Base-by-base conservation (phyloP, 768 basidiomycete genomes). In the Rhizopogon roseolus region DNA sequence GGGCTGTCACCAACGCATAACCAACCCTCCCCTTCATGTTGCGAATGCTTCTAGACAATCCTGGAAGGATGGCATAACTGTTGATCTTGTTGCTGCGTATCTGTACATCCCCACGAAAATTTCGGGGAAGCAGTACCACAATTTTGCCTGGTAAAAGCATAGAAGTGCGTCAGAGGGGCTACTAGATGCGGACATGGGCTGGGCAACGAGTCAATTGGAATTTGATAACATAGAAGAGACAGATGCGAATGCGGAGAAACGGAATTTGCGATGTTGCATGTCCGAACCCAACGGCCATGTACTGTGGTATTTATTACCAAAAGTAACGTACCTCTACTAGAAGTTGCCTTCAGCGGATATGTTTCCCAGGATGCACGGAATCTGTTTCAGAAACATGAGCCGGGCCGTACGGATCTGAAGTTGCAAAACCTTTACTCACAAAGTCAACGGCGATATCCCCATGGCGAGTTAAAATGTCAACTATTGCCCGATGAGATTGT, bases 101-200 rank as follows among this genome's bases (percentile, higher is more conserved):
- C 34, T 70, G 71, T 22, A 76, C 62, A 4, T 72, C 65, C 14
- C 75, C 75, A 29, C 68, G 66, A 60, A 69, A 76, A 10, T 66
- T 69, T 34, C 60, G 60, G 13, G 74, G 74, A 34, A 76, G 52
- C 22, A 70, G 67, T 17, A 76, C 46, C 4, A 66, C 58, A n/a
- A 74, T 59, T 38, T 66, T 68, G 9, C 74, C 75, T 76, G 54
- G n/a, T 49, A 10, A 28, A 28, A 45, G 14, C n/a, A n/a, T 11
- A 41, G 13, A 50, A 32, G 25, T 38, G 11, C 32, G 49, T 53
- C 43, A 60, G 49, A 25, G 19, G 37, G 17, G 5, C 37, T 27
- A 29, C 19, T 32, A 27, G 25, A 9, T 17, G 13, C 25, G 38
- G 19, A 53, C 14, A 34, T 4, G 32, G 34, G 7, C 32, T 46